Percentiles rank a stretch among this genome's conserved stretches.
phyloP scores from a whole-genome alignment of 306 rosid genomes.

The Glycyrrhiza uralensis region DNA sequence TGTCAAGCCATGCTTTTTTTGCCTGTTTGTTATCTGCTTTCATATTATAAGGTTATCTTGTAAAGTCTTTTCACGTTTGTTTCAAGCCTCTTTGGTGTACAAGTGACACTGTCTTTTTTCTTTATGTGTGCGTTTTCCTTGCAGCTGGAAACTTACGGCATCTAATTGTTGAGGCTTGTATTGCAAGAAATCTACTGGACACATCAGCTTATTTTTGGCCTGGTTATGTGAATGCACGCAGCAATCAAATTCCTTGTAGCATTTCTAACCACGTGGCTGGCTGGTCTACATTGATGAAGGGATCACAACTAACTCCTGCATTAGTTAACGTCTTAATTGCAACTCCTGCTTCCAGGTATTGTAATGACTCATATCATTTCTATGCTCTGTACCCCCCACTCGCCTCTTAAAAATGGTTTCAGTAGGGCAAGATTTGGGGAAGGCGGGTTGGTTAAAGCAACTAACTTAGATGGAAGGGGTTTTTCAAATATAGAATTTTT shows the following conservation, averaged over 20 bases:
- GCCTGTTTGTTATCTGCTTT: slow-evolving; percentile 1
- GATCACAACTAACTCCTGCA: slow-evolving; percentile 63
- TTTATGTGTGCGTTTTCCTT: slow-evolving; percentile 21
- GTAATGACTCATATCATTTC: slow-evolving; percentile 21
- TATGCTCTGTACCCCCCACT: neutral
- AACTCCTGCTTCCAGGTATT: slow-evolving; percentile 94
- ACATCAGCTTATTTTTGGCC: slow-evolving; percentile 90
- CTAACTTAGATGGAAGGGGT: neutral
- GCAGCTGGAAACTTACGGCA: slow-evolving; percentile 89
- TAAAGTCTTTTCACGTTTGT: slow-evolving; percentile 3
- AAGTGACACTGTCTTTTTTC: slow-evolving; percentile 4
- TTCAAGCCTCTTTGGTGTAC: slow-evolving; percentile 9
- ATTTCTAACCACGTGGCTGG: slow-evolving; percentile 52
- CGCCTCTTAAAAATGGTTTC: neutral
- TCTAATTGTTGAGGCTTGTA: slow-evolving; percentile 91
- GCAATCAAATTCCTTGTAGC: slow-evolving; percentile 60
- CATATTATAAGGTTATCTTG: neutral
- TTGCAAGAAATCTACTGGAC: slow-evolving; percentile 74
- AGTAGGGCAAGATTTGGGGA: neutral
- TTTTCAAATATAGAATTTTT: neutral
- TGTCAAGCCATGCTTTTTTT: neutral
- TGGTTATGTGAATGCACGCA: slow-evolving; percentile 69
- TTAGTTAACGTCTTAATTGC: slow-evolving; percentile 64
- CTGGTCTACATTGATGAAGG: slow-evolving; percentile 87
- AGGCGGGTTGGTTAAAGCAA: neutral